Conservation (phyloP, 2,329 filamentous ascomycete species). For the Xylogone sp. region DNA sequence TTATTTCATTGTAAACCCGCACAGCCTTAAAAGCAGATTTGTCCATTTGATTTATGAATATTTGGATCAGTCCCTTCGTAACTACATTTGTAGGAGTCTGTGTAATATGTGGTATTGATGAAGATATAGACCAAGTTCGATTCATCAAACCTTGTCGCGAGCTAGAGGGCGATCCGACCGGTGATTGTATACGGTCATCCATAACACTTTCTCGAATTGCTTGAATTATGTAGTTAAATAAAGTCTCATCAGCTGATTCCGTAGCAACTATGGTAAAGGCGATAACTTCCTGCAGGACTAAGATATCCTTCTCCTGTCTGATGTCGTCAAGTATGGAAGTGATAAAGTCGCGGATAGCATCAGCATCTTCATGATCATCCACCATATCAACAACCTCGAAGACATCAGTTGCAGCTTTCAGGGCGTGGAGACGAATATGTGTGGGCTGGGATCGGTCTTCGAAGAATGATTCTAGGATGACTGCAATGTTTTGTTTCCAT, state of each 20-base stretch:
- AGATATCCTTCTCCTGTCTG: constrained; percentile 57
- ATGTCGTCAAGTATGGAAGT: constrained; percentile 59
- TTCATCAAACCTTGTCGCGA: constrained; percentile 20
- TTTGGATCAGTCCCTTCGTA: constrained; percentile 64
- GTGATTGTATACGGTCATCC: constrained; percentile 40
- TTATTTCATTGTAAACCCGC: constrained; percentile 57
- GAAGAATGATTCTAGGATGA: constrained; percentile 61
- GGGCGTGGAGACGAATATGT: constrained; percentile 57
- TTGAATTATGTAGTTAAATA: constrained; percentile 57
- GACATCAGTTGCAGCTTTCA: constrained; percentile 53
- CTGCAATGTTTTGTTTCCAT: constrained; percentile 62
- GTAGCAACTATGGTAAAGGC: constrained; percentile 63
- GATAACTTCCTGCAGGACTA: constrained; percentile 62
- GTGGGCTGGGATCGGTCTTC: constrained; percentile 57
- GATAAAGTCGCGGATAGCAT: constrained; percentile 55
- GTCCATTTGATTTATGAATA: constrained; percentile 73
- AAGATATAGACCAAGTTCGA: constrained; percentile 12
- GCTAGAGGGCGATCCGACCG: constrained; percentile 29
- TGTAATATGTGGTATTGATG: constrained; percentile 5
- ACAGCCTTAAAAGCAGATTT: constrained; percentile 61
- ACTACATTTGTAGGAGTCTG: constrained; percentile 66
- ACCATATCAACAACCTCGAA: constrained; percentile 44
- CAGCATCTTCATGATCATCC: constrained; percentile 53
- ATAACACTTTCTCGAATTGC: constrained; percentile 48
- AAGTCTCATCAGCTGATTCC: constrained; percentile 50